Evolutionary conservation across 768 basidiomycete genomes (phyloP), one percentile per base, ranked within the genome.

Genomic region (Collybia mongolica): DNA sequence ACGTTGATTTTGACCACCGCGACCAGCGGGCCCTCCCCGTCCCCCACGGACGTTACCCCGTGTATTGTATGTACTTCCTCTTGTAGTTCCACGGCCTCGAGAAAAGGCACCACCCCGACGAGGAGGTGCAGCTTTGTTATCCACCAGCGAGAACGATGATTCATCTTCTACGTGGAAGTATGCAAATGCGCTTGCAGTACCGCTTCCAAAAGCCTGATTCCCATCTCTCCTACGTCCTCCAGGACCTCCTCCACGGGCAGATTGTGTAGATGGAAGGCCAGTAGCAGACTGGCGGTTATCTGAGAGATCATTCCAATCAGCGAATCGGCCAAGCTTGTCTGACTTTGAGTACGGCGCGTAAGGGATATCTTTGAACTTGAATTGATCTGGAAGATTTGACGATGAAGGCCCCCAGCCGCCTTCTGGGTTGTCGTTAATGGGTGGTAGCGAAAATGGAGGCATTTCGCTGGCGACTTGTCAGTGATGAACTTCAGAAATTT

Each of bases 111-210:
- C 78, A n/a, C 90, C 89, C 39, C 88, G 80, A 57, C 90, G 83
- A 28, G 84, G 78, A 39, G 83, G 73, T 36, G 82, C 74, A 39
- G 83, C 63, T 71, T 92, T 95, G 66, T 86, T 93, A 63, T 98
- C 95, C 42, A 99, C 97, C 44, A 99, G 77, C 18, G 93, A 95
- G 79, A 99, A 99, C 43, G 86, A 88, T 5, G 93, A 88, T 71
- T 99, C 97, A 63, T 99, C 97, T 70, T 98, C 97, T 51, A 90
- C 95, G 69, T 98, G 95, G 76, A 94, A 94, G 70, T 96, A 97
- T 6, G 93, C 91, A 64, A 98, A 98, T 12, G 93, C 92, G 59
- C 85, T 95, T 9, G 91, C 86, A 44, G 88, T 84, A 18, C 89
- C 90, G 49, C 93, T 94, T 32, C 93, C 94, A 63, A 92, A 96